These are phyloP conservation scores for Rhododendron ovatum DNA, from an alignment of 148 eudicot genomes.

Conservation along the genomic window DNA sequence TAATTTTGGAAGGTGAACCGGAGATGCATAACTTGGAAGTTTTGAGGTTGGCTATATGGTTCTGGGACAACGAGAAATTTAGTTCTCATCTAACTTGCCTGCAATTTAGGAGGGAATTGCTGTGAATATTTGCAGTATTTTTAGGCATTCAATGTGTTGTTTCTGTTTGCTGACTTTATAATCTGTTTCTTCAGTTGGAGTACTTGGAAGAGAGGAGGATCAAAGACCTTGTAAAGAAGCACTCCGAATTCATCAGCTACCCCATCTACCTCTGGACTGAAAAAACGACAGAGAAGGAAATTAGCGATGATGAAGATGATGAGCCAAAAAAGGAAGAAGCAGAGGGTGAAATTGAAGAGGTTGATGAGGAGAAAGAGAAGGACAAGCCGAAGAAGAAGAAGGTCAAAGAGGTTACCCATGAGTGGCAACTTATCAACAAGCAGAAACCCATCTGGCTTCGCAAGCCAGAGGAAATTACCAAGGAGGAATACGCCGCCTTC, in stretches of 20 bases:
- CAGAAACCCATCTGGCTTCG: conserved; percentile 93
- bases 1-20: background rate
- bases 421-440: conserved; percentile 84
- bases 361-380: conserved; percentile 75
- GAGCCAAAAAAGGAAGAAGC: conserved; percentile 71
- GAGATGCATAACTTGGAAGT: background rate
- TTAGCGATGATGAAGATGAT: conserved; percentile 85
- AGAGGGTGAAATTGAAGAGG: conserved; percentile 76
- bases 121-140: background rate
- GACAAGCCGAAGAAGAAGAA: conserved; percentile 67
- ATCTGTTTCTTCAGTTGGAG: conserved; percentile 45
- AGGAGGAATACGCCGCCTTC: conserved; percentile 86
- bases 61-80: background rate
- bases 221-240: conserved; percentile 92
- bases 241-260: conserved; percentile 90
- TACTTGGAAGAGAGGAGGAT: conserved; percentile 87
- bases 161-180: background rate
- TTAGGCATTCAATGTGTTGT: background rate
- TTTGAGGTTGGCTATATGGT: background rate
- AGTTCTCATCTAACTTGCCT: background rate
- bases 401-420: conserved; percentile 81
- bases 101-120: background rate
- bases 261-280: conserved; percentile 94
- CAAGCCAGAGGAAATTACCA: conserved; percentile 86
- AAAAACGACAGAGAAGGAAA: conserved; percentile 83